Evolutionary conservation across 2,329 filamentous ascomycete species (phyloP), one percentile per base, ranked within the genome.

Genomic region (Neodidymelliopsis sp.): DNA sequence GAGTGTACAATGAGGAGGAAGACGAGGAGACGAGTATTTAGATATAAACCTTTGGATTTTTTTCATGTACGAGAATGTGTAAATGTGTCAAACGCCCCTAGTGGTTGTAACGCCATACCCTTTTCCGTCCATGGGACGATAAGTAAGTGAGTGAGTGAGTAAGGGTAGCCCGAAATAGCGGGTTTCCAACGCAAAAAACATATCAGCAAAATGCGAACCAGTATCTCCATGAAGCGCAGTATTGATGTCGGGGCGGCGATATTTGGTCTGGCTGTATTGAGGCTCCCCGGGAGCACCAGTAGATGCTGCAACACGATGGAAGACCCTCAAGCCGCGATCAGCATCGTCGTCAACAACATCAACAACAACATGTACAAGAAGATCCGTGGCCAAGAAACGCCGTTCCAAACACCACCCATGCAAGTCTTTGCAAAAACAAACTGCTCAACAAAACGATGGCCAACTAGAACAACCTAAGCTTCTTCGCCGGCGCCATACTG

Each of bases 401-500:
- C n/a, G n/a, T 33, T 18, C 11, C 24, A 7, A 27, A 27, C 24
- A 27, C 12, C n/a, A n/a, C 12, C 24, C 24, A 27, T 27, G 15
- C 41, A 34, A 36, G 33, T n/a, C 12, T n/a, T n/a, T n/a, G n/a
- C n/a, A n/a, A 25, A 24, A 5, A n/a, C 13, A 13, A 31, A 34
- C 4, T 2, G 6, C 22, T 34, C 15, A 29, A 16, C 12, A 15
- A 6, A 15, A 24, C n/a, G n/a, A n/a, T n/a, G n/a, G n/a, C n/a
- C n/a, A n/a, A n/a, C 44, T 57, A 66, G 36, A 60, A 54, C 11
- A 66, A 48, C 31, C 61, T 54, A 29, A 66, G 37, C 49, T 63
- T 67, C 59, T 63, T 68, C 12, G 65, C 61, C 3, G 63, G 56
- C 1, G 55, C 59, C 47, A 62, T 52, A 5, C 57, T 54, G 37